phyloP scores from a whole-genome alignment of 1,284 basidiomycete genomes.

The Malassezia vespertilionis region DNA sequence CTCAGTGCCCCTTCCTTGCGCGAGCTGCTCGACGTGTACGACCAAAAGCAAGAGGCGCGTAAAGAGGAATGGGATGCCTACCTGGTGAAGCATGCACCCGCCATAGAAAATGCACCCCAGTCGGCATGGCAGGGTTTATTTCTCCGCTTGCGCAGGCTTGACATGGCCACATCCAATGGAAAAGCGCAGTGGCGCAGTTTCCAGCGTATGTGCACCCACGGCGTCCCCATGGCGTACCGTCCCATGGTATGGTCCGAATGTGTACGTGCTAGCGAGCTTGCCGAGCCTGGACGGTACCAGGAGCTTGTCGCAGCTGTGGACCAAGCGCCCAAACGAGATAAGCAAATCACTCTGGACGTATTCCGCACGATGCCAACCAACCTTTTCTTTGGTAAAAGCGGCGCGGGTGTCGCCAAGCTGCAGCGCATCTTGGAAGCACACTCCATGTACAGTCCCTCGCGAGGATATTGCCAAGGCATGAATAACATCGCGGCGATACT shows the following conservation, averaged over 20 bases:
- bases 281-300: slow-evolving; percentile 78
- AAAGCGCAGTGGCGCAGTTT: slow-evolving; percentile 68
- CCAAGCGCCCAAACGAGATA: slow-evolving; percentile 52
- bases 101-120: slow-evolving; percentile 24
- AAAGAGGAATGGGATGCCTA: slow-evolving; percentile 80
- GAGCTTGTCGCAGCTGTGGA: slow-evolving; percentile 57
- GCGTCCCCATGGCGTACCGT: slow-evolving; percentile 78
- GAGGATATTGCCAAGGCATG: slow-evolving; percentile 58
- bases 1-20: slow-evolving; percentile 51
- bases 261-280: slow-evolving; percentile 76
- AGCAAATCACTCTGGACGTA: slow-evolving; percentile 94
- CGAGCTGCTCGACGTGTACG: slow-evolving; percentile 76
- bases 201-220: slow-evolving; percentile 64
- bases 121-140: slow-evolving; percentile 49
- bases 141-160: slow-evolving; percentile 1
- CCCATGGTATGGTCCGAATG: slow-evolving; percentile 79
- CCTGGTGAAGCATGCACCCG: slow-evolving; percentile 52
- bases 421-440: slow-evolving; percentile 79
- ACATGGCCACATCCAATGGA: slow-evolving; percentile 74
- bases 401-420: slow-evolving; percentile 81
- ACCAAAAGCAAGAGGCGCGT: slow-evolving; percentile 63
- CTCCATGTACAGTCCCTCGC: slow-evolving; percentile 57
- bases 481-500: slow-evolving; percentile 87
- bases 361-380: slow-evolving; percentile 69
- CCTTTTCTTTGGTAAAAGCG: slow-evolving; percentile 89